Percentiles rank a stretch among this genome's conserved stretches.
Evolutionary conservation across 257 asterid genomes (phyloP).

Genomic region (Solanum rostratum): DNA sequence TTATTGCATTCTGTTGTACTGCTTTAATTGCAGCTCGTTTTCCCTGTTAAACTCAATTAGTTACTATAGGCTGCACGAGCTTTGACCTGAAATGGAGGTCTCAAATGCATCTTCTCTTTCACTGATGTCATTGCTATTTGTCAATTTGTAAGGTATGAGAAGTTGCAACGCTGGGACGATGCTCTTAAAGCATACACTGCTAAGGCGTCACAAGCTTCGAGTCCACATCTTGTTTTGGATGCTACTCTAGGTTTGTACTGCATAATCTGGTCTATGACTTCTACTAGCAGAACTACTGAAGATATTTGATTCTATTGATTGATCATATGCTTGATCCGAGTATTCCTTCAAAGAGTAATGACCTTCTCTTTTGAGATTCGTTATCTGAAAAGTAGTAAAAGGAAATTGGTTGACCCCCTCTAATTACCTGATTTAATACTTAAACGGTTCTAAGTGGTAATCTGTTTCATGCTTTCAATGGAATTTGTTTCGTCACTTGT

Average conservation of each 20-base stretch:
- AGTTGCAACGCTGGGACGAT: conserved; percentile 98
- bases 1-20: not conserved
- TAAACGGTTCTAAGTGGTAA: not conserved
- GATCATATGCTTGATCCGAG: not conserved
- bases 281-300: not conserved
- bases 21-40: not conserved
- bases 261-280: not conserved
- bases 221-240: conserved; percentile 65
- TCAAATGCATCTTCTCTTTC: not conserved
- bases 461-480: not conserved
- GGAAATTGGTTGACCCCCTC: not conserved
- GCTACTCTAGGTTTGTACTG: conserved; percentile 87
- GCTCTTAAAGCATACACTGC: conserved; percentile 97
- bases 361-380: not conserved
- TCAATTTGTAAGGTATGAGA: conserved; percentile 61
- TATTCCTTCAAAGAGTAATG: not conserved
- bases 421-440: not conserved
- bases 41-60: not conserved
- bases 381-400: not conserved
- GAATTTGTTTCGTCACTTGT: not conserved
- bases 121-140: not conserved
- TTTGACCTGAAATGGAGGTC: not conserved
- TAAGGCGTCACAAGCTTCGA: conserved; percentile 79
- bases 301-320: not conserved
- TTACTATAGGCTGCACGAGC: not conserved